A percentile compares a stretch with the other conserved stretches of the same genome.
Conservation (phyloP, 345 rosid species). For the Psidium friedrichsthalianum region DNA sequence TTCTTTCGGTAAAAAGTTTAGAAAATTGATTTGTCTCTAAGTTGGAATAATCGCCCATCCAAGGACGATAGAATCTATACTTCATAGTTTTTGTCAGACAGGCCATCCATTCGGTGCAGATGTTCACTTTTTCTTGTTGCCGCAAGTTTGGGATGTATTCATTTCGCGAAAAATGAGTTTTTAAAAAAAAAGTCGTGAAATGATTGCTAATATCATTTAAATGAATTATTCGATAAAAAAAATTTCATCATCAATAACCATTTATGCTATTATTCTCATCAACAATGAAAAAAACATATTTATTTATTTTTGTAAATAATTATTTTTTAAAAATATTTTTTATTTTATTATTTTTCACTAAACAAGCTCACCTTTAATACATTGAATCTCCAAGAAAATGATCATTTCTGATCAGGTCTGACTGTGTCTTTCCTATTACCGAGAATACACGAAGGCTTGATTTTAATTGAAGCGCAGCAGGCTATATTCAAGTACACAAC, state of each 20-base stretch:
- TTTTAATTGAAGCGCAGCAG: not conserved
- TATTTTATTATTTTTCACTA: no score
- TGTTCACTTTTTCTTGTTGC: not conserved
- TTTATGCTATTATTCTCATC: no score
- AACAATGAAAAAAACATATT: no score
- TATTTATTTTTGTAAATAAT: no score
- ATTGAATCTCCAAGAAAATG: not conserved
- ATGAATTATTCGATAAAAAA: no score
- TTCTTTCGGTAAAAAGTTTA: not conserved
- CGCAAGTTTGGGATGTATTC: not conserved
- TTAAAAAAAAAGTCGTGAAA: no score
- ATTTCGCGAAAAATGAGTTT: no score
- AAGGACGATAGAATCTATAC: not conserved
- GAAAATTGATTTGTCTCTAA: not conserved
- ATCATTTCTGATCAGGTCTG: not conserved
- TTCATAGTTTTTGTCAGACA: not conserved
- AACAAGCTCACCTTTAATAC: no score
- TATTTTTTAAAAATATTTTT: no score
- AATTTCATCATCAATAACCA: no score
- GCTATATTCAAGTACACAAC: no score
- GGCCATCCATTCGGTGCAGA: not conserved
- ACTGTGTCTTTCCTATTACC: not conserved
- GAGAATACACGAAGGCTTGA: not conserved
- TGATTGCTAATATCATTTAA: no score
- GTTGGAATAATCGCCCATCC: not conserved